phyloP scores from a whole-genome alignment of 2,329 filamentous ascomycete genomes.

The Hypoxylon rubiginosum region DNA sequence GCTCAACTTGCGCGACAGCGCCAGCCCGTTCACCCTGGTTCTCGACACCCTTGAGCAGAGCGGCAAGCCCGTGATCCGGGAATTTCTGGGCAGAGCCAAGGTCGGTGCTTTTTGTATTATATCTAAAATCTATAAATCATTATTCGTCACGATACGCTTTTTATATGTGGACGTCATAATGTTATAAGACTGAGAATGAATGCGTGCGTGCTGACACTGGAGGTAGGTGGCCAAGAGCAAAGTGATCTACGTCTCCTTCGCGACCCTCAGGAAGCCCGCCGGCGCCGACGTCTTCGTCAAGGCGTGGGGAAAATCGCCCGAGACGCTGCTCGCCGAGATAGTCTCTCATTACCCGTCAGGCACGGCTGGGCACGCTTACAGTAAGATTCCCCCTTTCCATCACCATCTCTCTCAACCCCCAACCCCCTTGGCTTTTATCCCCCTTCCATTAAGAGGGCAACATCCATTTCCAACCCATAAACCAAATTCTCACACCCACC shows the following conservation, averaged over 20 bases:
- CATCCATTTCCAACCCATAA: too few species aligned
- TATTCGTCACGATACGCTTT: not conserved
- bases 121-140: not conserved
- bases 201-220: constrained; percentile 13
- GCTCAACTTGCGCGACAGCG: constrained; percentile 80
- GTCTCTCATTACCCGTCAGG: constrained; percentile 63
- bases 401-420: constrained; percentile 6
- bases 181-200: not conserved
- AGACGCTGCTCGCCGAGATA: constrained; percentile 72
- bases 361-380: constrained; percentile 55
- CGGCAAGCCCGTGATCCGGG: constrained; percentile 75
- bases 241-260: constrained; percentile 82
- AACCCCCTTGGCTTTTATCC: not conserved
- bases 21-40: constrained; percentile 88
- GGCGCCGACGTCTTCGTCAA: constrained; percentile 77
- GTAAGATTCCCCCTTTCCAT: constrained; percentile 53
- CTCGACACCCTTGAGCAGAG: constrained; percentile 89
- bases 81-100: constrained; percentile 82
- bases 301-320: constrained; percentile 70
- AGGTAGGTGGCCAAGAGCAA: constrained; percentile 73
- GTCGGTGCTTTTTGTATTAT: constrained; percentile 57
- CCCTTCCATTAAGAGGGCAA: not conserved
- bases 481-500: not conserved
- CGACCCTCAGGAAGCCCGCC: constrained; percentile 74
- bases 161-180: not conserved